Evolutionary conservation across 257 asterid genomes (phyloP).

Genomic region (Gynochthodes officinalis): DNA sequence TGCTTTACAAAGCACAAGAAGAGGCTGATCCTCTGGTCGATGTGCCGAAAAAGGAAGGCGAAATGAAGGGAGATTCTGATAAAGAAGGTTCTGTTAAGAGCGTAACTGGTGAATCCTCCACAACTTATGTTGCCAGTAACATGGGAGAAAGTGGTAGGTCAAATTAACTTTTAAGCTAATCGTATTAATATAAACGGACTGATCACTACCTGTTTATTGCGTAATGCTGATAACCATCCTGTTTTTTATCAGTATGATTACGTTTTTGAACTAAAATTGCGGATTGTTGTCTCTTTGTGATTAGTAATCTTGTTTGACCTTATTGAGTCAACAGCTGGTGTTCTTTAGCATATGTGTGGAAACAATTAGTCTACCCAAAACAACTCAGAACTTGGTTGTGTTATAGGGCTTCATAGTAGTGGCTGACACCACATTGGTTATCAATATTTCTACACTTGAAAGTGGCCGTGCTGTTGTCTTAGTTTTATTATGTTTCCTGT

Average conservation of each 20-base stretch:
- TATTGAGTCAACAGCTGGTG: not conserved
- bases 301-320: not conserved
- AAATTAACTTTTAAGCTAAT: constrained; percentile 1
- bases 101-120: constrained; percentile 56
- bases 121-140: constrained; percentile 45
- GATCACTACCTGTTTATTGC: not conserved
- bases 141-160: constrained; percentile 42
- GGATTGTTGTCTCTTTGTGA: not conserved
- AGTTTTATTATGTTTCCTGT: not conserved
- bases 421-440: not conserved
- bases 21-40: constrained; percentile 90
- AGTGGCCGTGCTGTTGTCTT: not conserved
- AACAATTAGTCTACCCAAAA: not conserved
- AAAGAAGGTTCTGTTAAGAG: constrained; percentile 51
- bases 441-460: not conserved
- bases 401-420: not conserved
- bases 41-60: constrained; percentile 69
- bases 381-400: not conserved
- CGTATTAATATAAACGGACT: not conserved
- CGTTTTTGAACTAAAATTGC: no score
- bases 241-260: not conserved
- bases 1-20: constrained; percentile 76
- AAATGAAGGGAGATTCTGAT: constrained; percentile 46
- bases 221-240: not conserved
- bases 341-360: not conserved